phyloP scores from a whole-genome alignment of 495 filamentous ascomycete genomes.

The Margaritispora aquatica region DNA sequence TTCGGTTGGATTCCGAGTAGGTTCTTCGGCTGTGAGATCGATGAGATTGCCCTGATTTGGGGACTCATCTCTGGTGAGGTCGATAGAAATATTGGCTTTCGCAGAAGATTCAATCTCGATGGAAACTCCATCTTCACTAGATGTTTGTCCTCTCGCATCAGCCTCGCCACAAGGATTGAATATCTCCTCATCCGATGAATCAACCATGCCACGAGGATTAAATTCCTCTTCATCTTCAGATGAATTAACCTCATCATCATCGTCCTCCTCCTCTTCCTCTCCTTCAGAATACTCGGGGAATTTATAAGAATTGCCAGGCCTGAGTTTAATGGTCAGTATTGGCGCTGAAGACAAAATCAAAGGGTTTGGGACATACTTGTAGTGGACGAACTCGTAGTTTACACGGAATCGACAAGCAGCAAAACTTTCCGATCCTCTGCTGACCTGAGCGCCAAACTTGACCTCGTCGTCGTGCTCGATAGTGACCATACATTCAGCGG shows the following conservation, averaged over 20 bases:
- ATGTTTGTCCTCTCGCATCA: conserved; percentile 9
- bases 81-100: conserved; percentile 17
- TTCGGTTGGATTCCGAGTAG: conserved; percentile 3
- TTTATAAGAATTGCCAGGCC: conserved; percentile 26
- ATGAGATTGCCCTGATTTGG: conserved; percentile 3
- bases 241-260: conserved; percentile 22
- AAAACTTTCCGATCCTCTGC: conserved; percentile 31
- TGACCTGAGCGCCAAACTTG: conserved; percentile 41
- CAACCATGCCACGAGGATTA: too few relatives aligned
- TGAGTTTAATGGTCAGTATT: conserved; percentile 30
- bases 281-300: conserved; percentile 43
- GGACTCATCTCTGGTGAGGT: conserved; percentile 22
- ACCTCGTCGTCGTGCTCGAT: conserved; percentile 35
- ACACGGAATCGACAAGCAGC: conserved; percentile 28
- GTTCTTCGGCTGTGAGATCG: conserved; percentile 7
- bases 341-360: conserved; percentile 2
- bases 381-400: conserved; percentile 15
- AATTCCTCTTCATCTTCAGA: too few relatives aligned
- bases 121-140: conserved; percentile 11
- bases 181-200: conserved; percentile 25
- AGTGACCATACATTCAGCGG: conserved; percentile 10
- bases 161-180: conserved; percentile 23
- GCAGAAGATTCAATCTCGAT: conserved; percentile 16
- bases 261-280: conserved; percentile 41
- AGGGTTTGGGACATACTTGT: conserved; percentile 8